Evolutionary conservation across 2,329 filamentous ascomycete species (phyloP).

Genomic region (Fusarium torulosum): DNA sequence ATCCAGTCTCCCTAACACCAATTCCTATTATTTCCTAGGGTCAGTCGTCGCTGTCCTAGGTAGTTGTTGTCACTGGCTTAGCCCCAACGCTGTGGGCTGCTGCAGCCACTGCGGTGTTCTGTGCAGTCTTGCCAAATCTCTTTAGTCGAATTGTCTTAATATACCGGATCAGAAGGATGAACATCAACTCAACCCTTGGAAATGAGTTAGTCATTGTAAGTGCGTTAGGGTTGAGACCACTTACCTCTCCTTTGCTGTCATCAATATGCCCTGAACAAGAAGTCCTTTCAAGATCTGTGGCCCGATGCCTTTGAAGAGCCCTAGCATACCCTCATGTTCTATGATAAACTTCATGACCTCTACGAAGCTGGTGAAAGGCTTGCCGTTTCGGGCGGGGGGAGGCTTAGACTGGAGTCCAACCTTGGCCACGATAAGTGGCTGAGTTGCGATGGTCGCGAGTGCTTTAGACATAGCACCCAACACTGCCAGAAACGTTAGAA

Average conservation of each 20-base stretch:
- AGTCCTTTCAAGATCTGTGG: slow-evolving; percentile 95
- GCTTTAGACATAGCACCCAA: slow-evolving; percentile 94
- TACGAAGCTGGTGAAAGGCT: slow-evolving; percentile 91
- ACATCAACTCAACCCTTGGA: slow-evolving; percentile 84
- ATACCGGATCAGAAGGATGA: slow-evolving; percentile 87
- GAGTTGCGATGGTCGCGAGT: slow-evolving; percentile 89
- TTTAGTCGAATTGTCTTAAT: slow-evolving; percentile 77
- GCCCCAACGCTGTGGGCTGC: slow-evolving; percentile 60
- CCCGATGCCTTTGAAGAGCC: slow-evolving; percentile 96
- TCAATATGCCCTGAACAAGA: slow-evolving; percentile 92
- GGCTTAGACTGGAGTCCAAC: slow-evolving; percentile 95
- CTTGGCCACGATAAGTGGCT: slow-evolving; percentile 97
- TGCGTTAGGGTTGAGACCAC: slow-evolving; percentile 34
- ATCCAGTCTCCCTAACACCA: slow-evolving; percentile 31
- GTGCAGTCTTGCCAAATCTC: slow-evolving; percentile 75
- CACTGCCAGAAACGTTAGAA: slow-evolving; percentile 63
- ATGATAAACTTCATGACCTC: slow-evolving; percentile 97
- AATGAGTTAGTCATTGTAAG: slow-evolving; percentile 32
- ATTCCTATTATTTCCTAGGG: slow-evolving; percentile 4
- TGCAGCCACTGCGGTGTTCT: slow-evolving; percentile 66
- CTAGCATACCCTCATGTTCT: slow-evolving; percentile 82
- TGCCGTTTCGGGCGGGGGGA: slow-evolving; percentile 84
- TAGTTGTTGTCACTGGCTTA: slow-evolving; percentile 46
- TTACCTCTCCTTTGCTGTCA: slow-evolving; percentile 99
- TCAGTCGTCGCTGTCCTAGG: slow-evolving; percentile 21